Conservation (phyloP, 2,329 filamentous ascomycete genomes). For the Botrytis squamosa region DNA sequence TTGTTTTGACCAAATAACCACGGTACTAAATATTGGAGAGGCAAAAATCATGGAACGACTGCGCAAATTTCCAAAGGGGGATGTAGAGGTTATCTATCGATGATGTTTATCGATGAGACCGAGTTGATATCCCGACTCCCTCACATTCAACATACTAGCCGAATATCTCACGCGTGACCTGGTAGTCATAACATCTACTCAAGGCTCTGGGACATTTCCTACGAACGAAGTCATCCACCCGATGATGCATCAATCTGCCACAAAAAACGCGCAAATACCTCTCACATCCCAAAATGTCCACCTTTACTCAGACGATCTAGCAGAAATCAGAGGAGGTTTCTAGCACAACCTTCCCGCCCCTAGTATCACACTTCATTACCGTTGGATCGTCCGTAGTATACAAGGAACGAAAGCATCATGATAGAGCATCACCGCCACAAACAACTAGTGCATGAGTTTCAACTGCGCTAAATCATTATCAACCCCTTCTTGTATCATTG, state of each 20-base stretch:
- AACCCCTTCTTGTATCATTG: neutral
- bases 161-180: too few species aligned
- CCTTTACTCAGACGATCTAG: neutral
- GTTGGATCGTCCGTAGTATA: neutral
- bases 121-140: neutral
- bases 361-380: neutral
- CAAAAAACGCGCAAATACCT: neutral
- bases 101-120: slow-evolving; percentile 39
- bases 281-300: neutral
- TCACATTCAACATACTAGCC: neutral
- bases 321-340: too few species aligned
- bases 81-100: slow-evolving; percentile 43
- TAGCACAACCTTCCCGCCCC: too few species aligned
- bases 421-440: neutral
- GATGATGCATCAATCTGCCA: neutral
- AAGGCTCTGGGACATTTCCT: too few species aligned
- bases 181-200: neutral
- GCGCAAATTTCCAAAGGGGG: slow-evolving; percentile 50
- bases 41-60: slow-evolving; percentile 68
- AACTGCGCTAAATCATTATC: neutral
- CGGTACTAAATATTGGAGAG: slow-evolving; percentile 69
- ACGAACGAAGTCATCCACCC: too few species aligned
- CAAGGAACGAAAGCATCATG: neutral
- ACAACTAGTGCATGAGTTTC: neutral
- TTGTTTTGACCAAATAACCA: slow-evolving; percentile 79